Base-by-base conservation (phyloP, 228 moss, liverwort and hornwort species). In the Sphagnum fallax region DNA sequence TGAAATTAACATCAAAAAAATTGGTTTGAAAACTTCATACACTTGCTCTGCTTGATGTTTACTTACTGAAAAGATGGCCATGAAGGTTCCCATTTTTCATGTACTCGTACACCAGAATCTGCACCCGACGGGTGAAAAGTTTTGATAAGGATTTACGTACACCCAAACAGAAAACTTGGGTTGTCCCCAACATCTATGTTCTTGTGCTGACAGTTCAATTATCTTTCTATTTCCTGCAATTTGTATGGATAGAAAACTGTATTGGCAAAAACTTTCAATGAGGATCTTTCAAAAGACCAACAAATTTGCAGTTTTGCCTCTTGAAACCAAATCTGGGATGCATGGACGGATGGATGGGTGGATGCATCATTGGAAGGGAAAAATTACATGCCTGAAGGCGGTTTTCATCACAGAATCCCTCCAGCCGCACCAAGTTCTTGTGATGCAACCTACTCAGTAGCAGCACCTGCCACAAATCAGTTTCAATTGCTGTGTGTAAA, bases 101-200 rank as follows among this genome's bases (percentile, higher is more conserved):
- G 75, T 72, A 94, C 70, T 91, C 94, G 48, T 94, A 94, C 47
- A 94, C 88, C 66, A 91, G 83, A 71, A 91, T 79, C 88, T 90
- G 78, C 50, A 75, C 53, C 53, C 53, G 0, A 7, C 53, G 1
- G 53, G 53, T 55, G 53, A 55, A 53, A 32, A 32, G 32, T 32
- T 32, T 32, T 1, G 32, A 32, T 32, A 32, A 32, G 32, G 32
- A 32, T 32, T 32, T 32, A 32, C 1, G 32, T 32, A 32, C 32
- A 32, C 32, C 32, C 32, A 32, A 32, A 32, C 32, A 32, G 32
- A 32, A 32, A 32, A 32, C 32, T 32, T 32, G 32, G 32, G 32
- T 32, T 32, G 32, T 32, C 32, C 32, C 32, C 32, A 32, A 32
- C 32, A 32, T 32, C 53, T 12, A 55, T 7, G 53, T 55, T 55